These are phyloP conservation scores for Epichloe sp. DNA, from an alignment of 2,329 filamentous ascomycete species.

Conservation along the genomic window DNA sequence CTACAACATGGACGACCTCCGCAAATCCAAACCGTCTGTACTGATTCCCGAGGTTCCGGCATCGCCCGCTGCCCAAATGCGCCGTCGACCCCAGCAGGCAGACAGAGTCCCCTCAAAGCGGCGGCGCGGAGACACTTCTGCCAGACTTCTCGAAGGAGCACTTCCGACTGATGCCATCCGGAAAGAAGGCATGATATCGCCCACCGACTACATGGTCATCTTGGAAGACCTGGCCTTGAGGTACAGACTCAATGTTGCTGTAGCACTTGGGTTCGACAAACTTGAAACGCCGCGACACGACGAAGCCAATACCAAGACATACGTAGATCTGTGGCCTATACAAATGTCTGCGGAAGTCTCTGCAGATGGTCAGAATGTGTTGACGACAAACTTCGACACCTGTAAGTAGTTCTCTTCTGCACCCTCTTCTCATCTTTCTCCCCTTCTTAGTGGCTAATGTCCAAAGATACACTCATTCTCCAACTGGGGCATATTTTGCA, in stretches of 20 bases:
- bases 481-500: conserved; percentile 76
- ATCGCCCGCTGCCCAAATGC: conserved; percentile 22
- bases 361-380: conserved; percentile 49
- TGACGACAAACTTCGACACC: conserved; percentile 86
- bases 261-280: conserved; percentile 68
- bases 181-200: conserved; percentile 54
- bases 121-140: conserved; percentile 39
- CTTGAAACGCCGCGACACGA: conserved; percentile 57
- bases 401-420: conserved; percentile 36
- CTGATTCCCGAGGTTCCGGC: conserved; percentile 39
- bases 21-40: conserved; percentile 42
- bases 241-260: conserved; percentile 70
- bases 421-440: neutral
- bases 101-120: conserved; percentile 18
- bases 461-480: conserved; percentile 58
- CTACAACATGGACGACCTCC: conserved; percentile 67
- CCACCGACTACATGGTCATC: conserved; percentile 66
- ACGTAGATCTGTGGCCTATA: conserved; percentile 82
- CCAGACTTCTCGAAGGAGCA: conserved; percentile 40
- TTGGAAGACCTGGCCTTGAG: conserved; percentile 69
- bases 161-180: conserved; percentile 59
- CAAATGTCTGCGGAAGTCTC: conserved; percentile 82
- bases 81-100: conserved; percentile 15
- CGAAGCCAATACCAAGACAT: conserved; percentile 52
- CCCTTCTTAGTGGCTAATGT: no score